Percentiles rank a stretch among this genome's conserved stretches.
Conservation (phyloP, 306 rosid genomes). For the Alnus rubra region DNA sequence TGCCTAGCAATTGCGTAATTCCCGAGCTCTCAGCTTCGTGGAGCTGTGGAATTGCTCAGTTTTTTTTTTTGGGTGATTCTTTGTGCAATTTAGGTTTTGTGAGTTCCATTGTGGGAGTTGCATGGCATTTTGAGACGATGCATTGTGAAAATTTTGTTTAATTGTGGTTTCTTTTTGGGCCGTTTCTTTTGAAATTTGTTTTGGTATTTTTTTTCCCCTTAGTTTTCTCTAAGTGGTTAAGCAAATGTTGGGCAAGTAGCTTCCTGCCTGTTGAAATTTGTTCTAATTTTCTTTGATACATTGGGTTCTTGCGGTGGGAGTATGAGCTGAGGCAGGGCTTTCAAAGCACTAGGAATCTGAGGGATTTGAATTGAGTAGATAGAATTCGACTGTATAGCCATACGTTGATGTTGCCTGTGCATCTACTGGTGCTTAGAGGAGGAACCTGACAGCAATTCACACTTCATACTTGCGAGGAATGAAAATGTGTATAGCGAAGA, state of each 20-base stretch:
- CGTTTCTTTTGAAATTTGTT: background rate
- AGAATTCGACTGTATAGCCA: background rate
- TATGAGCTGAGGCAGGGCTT: constrained; percentile 14
- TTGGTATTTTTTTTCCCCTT: background rate
- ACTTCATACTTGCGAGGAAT: background rate
- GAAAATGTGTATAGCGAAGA: background rate
- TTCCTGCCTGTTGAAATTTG: constrained; percentile 4
- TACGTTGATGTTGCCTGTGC: background rate
- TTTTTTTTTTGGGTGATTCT: constrained; percentile 14
- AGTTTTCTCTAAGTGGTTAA: background rate
- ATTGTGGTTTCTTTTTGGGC: constrained; percentile 24
- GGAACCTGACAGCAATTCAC: background rate
- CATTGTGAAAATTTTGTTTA: constrained; percentile 21
- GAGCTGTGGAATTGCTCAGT: constrained; percentile 27
- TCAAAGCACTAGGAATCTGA: background rate
- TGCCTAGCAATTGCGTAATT: constrained; percentile 13
- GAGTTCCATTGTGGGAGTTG: constrained; percentile 28
- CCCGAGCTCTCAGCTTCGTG: constrained; percentile 3
- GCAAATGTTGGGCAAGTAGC: constrained; percentile 7
- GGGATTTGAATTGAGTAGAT: background rate
- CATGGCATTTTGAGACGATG: constrained; percentile 37
- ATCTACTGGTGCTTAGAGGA: background rate
- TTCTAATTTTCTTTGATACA: background rate
- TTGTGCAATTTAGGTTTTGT: constrained; percentile 3
- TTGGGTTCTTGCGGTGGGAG: background rate